These are phyloP conservation scores for Lactarius hatsudake DNA, from an alignment of 768 basidiomycete genomes.

Conservation along the genomic window DNA sequence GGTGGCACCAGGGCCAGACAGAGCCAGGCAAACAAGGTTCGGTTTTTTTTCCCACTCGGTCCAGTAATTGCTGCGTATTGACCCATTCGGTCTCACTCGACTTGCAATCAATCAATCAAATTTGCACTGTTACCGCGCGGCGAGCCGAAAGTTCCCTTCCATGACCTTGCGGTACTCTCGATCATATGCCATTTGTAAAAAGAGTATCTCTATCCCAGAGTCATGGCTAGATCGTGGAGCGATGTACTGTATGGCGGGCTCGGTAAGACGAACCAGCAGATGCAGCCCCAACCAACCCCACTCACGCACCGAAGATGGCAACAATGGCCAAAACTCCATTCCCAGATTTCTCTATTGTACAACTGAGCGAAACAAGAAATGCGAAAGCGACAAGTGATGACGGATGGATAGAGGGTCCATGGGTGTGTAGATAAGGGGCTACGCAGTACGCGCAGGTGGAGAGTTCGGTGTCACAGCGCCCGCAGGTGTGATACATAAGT, in stretches of 20 bases:
- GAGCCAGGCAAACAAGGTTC: constrained; percentile 4
- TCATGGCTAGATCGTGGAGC: neutral
- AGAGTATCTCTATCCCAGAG: neutral
- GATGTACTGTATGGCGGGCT: neutral
- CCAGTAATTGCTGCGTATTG: constrained; percentile 7
- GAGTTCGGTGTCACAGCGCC: neutral
- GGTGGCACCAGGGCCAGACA: neutral
- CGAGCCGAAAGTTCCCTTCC: neutral
- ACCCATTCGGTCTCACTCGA: constrained; percentile 13
- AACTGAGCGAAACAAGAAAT: constrained; percentile 13
- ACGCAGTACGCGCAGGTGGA: neutral
- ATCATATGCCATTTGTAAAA: neutral
- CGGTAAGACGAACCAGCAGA: neutral
- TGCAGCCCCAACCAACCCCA: neutral
- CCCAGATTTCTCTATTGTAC: constrained; percentile 22
- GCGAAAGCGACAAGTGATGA: constrained; percentile 2
- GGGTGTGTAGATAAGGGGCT: neutral
- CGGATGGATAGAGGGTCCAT: neutral
- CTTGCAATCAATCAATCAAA: constrained; percentile 6
- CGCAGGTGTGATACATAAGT: neutral
- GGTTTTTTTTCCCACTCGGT: neutral
- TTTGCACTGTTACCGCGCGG: neutral
- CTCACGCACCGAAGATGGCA: neutral
- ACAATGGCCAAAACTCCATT: constrained; percentile 7
- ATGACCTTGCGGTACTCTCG: neutral